phyloP scores from a whole-genome alignment of 441 rosid species.

The Aleurites moluccanus region DNA sequence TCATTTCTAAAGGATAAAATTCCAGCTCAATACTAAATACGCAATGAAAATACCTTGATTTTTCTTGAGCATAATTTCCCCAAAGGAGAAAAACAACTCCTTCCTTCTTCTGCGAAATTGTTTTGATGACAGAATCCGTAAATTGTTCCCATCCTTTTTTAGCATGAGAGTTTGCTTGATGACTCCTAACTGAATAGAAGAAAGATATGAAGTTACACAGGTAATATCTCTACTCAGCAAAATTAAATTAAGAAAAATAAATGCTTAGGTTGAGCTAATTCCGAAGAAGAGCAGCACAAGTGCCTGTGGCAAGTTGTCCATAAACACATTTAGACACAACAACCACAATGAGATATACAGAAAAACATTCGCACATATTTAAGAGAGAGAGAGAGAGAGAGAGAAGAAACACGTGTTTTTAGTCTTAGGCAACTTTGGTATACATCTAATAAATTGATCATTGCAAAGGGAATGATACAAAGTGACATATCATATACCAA shows the following conservation, averaged over 20 bases:
- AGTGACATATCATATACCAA: background rate
- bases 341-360: background rate
- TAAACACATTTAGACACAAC: background rate
- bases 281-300: background rate
- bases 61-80: constrained; percentile 93
- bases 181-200: constrained; percentile 59
- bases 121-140: constrained; percentile 82
- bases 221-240: background rate
- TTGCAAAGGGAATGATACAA: constrained; percentile 6
- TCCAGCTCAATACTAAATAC: constrained; percentile 9
- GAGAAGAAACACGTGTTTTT: background rate
- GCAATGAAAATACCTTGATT: constrained; percentile 55
- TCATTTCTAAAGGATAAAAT: background rate
- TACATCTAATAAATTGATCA: too few species aligned
- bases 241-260: background rate
- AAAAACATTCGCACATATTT: background rate
- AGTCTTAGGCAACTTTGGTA: too few species aligned
- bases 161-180: constrained; percentile 92
- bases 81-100: constrained; percentile 94
- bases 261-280: background rate
- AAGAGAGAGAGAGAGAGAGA: background rate
- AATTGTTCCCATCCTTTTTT: constrained; percentile 99
- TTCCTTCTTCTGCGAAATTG: constrained; percentile 73
- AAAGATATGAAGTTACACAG: constrained; percentile 1
- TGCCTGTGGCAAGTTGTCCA: background rate